Base-by-base conservation (phyloP, 306 rosid species). In the Vachellia collinsii region DNA sequence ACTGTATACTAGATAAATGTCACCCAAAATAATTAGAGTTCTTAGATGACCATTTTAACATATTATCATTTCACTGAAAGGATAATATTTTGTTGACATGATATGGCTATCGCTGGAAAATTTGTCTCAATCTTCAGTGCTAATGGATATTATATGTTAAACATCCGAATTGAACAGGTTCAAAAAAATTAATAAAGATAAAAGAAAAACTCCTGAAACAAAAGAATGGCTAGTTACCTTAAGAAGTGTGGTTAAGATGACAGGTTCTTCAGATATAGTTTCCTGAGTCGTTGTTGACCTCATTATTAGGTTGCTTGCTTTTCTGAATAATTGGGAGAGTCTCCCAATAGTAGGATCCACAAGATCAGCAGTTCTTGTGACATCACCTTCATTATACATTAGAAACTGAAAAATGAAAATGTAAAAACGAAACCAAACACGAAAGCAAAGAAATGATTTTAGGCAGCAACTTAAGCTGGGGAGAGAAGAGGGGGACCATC, bases 301-400 rank as follows among this genome's bases (percentile, higher is more conserved):
- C 13, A 79, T 36, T 61, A 88, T 70, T 78, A 93, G 74, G 72
- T 50, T 78, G 70, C 89, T 83, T 6, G 90, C 71, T 81, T 82
- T 91, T 43, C 79, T 64, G 69, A 89, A 80, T 72, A 93, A 66
- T 34, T 78, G 89, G 65, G 87, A 85, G 66, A 91, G 59, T 65
- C 90, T 88, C 11, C 94, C 91, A 47, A 81, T 79, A 0, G 82
- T 79, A 22, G 95, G 97, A 65, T 94, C 93, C 74, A 63, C 77
- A 77, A 93, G 83, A 76, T 91, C 95, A 68, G 41, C 72, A 17
- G 74, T 64, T 47, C 89, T 87, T 19, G 91, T 78, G 71, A 93
- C 79, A 76, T 90, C 89, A 77, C 97, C 97, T 84, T 91, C 95
- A 72, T 76, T 80, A 78, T 86, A 87, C 99, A 94, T 94, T 48